Percentiles rank a stretch among this genome's conserved stretches.
Evolutionary conservation across 176 grass and related monocot species (phyloP).

Genomic region (Oryza nivara): DNA sequence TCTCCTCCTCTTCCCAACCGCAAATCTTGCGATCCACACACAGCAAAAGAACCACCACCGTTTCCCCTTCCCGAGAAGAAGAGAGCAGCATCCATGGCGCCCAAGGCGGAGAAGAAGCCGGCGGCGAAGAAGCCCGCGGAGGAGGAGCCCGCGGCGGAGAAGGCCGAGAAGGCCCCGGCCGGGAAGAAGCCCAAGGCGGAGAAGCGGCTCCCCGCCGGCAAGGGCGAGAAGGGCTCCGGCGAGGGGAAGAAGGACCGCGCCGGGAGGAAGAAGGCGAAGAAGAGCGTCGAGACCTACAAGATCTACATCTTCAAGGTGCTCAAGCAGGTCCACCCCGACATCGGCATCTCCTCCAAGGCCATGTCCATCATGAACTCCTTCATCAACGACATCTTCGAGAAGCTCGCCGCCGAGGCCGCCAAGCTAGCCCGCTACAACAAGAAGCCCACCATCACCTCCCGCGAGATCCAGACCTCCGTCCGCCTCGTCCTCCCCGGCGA

Average conservation of each 20-base stretch:
- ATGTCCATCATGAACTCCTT: slow-evolving; percentile 63
- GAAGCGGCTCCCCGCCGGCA: not conserved
- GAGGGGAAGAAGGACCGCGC: not conserved
- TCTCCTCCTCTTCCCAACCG: fast-evolving
- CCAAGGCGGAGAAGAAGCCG: slow-evolving; percentile 1
- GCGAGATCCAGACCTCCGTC: slow-evolving; percentile 70
- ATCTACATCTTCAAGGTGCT: slow-evolving; percentile 43
- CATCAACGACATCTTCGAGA: slow-evolving; percentile 67
- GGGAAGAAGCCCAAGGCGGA: slow-evolving; percentile 46
- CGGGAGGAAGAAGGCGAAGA: no score
- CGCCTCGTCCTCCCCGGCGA: slow-evolving; percentile 58
- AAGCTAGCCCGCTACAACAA: slow-evolving; percentile 53
- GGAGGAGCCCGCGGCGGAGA: not conserved
- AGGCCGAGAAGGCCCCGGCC: slow-evolving; percentile 7
- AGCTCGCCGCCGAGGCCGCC: slow-evolving; percentile 7
- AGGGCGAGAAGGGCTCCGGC: slow-evolving; percentile 40
- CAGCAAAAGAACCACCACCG: no score
- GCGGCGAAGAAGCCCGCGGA: not conserved
- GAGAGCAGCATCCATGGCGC: not conserved
- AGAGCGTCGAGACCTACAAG: no score
- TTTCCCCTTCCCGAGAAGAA: not conserved
- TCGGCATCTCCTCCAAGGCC: slow-evolving; percentile 63
- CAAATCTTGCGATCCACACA: not conserved
- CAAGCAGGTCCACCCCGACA: slow-evolving; percentile 81
- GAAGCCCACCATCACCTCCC: slow-evolving; percentile 69